A percentile compares a stretch with the other conserved stretches of the same genome.
phyloP scores from a whole-genome alignment of 2,329 filamentous ascomycete genomes.

The Alternaria brassicae region DNA sequence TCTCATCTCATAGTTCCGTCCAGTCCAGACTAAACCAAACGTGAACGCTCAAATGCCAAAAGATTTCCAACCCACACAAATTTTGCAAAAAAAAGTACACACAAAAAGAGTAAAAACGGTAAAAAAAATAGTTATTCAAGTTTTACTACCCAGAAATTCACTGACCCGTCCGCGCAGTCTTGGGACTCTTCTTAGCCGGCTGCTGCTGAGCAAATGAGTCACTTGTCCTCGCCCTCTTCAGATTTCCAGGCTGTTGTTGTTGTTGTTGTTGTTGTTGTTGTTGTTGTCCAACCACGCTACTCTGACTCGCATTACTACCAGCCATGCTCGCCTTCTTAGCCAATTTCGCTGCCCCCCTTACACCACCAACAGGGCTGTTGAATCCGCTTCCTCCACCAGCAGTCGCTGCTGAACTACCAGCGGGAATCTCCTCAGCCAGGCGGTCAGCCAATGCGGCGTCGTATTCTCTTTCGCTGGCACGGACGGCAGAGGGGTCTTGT shows the following conservation, averaged over 20 bases:
- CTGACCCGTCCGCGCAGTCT: background rate
- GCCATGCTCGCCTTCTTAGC: background rate
- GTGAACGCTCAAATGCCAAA: no score
- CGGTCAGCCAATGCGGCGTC: constrained; percentile 57
- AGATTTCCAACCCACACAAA: no score
- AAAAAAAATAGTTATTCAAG: no score
- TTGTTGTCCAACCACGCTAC: constrained; percentile 23
- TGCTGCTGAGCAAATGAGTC: constrained; percentile 3
- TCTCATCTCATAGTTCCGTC: no score
- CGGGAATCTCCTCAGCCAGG: constrained; percentile 57
- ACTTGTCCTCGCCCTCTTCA: constrained; percentile 29
- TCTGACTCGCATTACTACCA: background rate
- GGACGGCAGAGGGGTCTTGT: constrained; percentile 52
- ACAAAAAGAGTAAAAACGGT: no score
- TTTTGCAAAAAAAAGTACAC: no score
- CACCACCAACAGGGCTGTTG: constrained; percentile 46
- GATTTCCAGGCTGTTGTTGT: background rate
- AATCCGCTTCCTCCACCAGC: constrained; percentile 59
- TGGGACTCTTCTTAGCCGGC: constrained; percentile 6
- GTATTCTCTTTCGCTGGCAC: constrained; percentile 55
- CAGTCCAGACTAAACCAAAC: no score
- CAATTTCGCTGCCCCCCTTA: background rate
- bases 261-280: background rate
- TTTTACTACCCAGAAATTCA: background rate
- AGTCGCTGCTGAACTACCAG: constrained; percentile 58